Conservation (phyloP, 108 stramenopile genomes). For the Cylindrotheca closterium region DNA sequence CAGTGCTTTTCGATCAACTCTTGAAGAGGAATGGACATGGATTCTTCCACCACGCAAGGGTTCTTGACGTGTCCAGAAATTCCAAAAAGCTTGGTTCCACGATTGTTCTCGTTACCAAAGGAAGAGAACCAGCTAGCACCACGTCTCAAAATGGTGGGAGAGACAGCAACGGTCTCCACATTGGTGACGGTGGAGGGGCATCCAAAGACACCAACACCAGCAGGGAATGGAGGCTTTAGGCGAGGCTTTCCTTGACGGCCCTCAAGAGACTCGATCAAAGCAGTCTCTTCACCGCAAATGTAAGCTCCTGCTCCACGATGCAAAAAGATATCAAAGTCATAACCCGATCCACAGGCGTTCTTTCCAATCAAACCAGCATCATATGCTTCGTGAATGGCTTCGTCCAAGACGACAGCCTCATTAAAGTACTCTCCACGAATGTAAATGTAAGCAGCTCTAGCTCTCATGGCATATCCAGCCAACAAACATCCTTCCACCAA, state of each 20-base stretch:
- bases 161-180: conserved; percentile 98
- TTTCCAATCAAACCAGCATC: conserved; percentile 93
- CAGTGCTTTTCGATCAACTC: conserved; percentile 99
- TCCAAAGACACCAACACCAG: conserved; percentile 97
- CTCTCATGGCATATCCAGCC: conserved; percentile 99
- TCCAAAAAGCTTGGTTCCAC: conserved; percentile 98
- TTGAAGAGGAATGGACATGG: conserved; percentile 98
- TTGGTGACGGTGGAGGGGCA: conserved; percentile 99
- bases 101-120: conserved; percentile 97
- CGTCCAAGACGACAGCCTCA: conserved; percentile 98
- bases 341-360: conserved; percentile 97
- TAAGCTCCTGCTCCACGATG: conserved; percentile 99
- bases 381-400: conserved; percentile 99
- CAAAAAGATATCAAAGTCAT: conserved; percentile 99
- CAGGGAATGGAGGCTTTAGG: conserved; percentile 99
- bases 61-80: conserved; percentile 99
- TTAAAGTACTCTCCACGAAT: conserved; percentile 99
- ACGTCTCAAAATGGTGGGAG: conserved; percentile 97
- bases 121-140: conserved; percentile 97
- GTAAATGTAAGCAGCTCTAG: conserved; percentile 99
- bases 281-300: conserved; percentile 99
- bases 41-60: conserved; percentile 98
- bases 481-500: conserved; percentile 98
- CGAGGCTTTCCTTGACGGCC: conserved; percentile 96
- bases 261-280: conserved; percentile 97